phyloP scores from a whole-genome alignment of 2,329 filamentous ascomycete genomes.

The Calonectria henricotiae region DNA sequence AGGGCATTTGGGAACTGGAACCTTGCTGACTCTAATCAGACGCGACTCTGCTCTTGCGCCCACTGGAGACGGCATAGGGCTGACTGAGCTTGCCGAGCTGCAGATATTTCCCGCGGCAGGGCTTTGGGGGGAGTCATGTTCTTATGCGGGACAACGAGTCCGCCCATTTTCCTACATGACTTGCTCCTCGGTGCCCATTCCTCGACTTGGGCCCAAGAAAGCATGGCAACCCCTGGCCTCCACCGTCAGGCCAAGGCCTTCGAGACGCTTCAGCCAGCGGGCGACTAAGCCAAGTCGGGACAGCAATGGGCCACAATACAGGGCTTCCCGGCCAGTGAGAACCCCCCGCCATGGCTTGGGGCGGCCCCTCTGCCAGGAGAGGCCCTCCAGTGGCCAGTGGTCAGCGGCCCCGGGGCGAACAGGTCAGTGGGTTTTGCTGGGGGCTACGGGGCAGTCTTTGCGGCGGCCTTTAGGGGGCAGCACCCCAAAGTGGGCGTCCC shows the following conservation, averaged over 20 bases:
- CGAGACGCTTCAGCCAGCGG: constrained; percentile 47
- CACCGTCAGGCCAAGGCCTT: constrained; percentile 44
- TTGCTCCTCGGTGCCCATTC: constrained; percentile 1
- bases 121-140: neutral
- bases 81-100: neutral
- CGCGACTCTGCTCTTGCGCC: neutral
- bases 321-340: constrained; percentile 38
- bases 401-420: constrained; percentile 14
- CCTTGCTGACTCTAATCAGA: constrained; percentile 18
- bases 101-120: neutral
- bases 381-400: constrained; percentile 18
- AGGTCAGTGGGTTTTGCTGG: constrained; percentile 23
- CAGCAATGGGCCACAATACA: constrained; percentile 42
- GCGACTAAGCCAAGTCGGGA: constrained; percentile 45
- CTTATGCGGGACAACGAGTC: too few species aligned
- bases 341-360: constrained; percentile 46
- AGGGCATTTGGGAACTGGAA: neutral
- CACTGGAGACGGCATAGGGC: neutral
- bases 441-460: constrained; percentile 20
- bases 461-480: constrained; percentile 31
- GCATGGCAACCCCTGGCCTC: constrained; percentile 45
- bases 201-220: constrained; percentile 25
- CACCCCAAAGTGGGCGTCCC: constrained; percentile 29
- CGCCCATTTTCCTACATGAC: neutral
- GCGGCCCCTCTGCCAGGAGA: constrained; percentile 33